Percentiles rank a stretch among this genome's conserved stretches.
phyloP scores from a whole-genome alignment of 148 eudicot genomes.

The Chenopodium suecicum region DNA sequence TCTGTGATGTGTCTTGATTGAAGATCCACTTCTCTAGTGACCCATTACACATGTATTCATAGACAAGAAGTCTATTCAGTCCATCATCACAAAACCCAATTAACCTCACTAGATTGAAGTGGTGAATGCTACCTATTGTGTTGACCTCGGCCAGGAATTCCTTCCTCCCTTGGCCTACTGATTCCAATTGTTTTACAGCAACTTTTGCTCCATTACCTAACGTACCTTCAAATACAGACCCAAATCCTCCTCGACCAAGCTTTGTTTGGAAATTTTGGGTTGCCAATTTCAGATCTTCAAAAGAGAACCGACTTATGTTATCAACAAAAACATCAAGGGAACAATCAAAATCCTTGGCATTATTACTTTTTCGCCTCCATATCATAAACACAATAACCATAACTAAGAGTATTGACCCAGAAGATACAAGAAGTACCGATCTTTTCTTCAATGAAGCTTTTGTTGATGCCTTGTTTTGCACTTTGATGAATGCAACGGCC shows the following conservation, averaged over 20 bases:
- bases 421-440: not conserved
- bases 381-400: not conserved
- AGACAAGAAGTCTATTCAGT: constrained; percentile 34
- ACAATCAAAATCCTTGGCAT: not conserved
- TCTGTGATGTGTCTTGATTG: constrained; percentile 1
- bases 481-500: not conserved
- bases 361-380: not conserved
- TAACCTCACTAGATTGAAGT: constrained; percentile 35
- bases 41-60: constrained; percentile 42
- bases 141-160: constrained; percentile 43
- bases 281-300: not conserved
- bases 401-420: not conserved
- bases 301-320: constrained; percentile 17
- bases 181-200: constrained; percentile 27
- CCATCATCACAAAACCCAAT: constrained; percentile 43
- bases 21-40: constrained; percentile 44
- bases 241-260: constrained; percentile 34
- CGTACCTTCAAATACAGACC: constrained; percentile 24
- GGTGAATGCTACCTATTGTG: constrained; percentile 39
- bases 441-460: not conserved
- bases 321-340: not conserved
- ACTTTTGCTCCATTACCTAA: constrained; percentile 21
- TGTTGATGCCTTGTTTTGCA: not conserved
- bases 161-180: constrained; percentile 19
- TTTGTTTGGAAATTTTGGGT: constrained; percentile 21